Base-by-base conservation (phyloP, 2,329 filamentous ascomycete genomes). In the Byssothecium circinans region DNA sequence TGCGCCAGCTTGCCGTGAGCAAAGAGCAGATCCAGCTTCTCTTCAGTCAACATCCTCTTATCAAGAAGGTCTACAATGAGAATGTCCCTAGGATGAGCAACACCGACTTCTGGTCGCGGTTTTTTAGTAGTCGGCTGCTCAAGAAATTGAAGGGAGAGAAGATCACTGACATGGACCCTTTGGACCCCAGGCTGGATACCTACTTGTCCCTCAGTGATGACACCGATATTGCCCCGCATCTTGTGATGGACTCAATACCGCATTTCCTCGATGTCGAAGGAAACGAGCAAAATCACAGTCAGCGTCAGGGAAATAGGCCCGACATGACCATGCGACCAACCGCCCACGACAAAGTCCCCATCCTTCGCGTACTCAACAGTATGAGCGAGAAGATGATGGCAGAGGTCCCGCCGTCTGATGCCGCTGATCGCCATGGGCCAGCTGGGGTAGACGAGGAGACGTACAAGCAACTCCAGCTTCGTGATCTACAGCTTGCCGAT, bases 241-340 rank as follows among this genome's bases (percentile, higher is more conserved):
- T 72, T 14, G 60, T 81, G 55, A 75, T 85, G 3, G 76, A 85
- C 27, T 81, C 86, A 46, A 84, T 99, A 17, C 91, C 94, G 1
- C 85, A 91, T 60, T 91, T 95, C 55, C 91, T 99, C 58, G 88
- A 99, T 67, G 73, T 99, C 20, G 89, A 92, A 65, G 94, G 87
- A 23, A 99, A 99, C 64, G 94, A 97, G 72, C 89, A 94, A 69
- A 92, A 99, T 62, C 86, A 95, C 69, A 95, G 91, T 58, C 89
- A 91, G 43, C 83, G 86, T 62, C 86, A 81, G 61, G 94, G 94
- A 41, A 97, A 99, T 68, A 81, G 87, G 43, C 90, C 92, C 45
- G 91, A 97, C 66, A 75, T 88, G 29, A 94, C 95, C 56, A 96
- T 97, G 90, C 82, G 89, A 27, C 90, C 91, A 2, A 79, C 79